These are phyloP conservation scores for Paramecium tetraurelia DNA, from an alignment of 73 alveolate species.

Conservation along the genomic window DNA sequence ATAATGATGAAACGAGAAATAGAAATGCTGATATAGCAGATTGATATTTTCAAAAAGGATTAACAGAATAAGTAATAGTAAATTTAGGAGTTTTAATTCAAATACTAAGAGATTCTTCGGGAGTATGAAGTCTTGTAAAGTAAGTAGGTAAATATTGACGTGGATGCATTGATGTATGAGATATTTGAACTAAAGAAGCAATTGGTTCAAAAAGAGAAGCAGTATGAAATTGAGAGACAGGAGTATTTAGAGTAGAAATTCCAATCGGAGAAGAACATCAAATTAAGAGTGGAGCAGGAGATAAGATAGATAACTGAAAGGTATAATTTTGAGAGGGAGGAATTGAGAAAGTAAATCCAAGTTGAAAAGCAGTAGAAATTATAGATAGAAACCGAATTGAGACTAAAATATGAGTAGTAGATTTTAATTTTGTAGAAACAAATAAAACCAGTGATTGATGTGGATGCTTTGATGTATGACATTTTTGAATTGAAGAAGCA, in stretches of 20 bases:
- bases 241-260: neutral
- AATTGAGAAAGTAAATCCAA: neutral
- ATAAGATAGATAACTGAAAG: neutral
- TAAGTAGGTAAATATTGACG: neutral
- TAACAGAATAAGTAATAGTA: neutral
- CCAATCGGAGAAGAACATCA: neutral
- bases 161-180: slow-evolving; percentile 46
- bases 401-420: neutral
- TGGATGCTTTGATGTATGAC: slow-evolving; percentile 47
- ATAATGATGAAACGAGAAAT: neutral
- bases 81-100: neutral
- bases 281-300: neutral
- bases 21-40: neutral
- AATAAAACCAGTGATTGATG: neutral
- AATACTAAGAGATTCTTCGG: neutral
- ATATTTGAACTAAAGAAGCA: slow-evolving; percentile 26
- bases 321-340: neutral
- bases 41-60: neutral
- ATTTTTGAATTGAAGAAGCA: slow-evolving; percentile 37
- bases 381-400: neutral
- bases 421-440: neutral
- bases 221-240: neutral
- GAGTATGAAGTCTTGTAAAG: neutral
- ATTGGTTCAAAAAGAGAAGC: neutral
- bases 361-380: neutral